Evolutionary conservation across 805 yeast species (phyloP).

Genomic region (Candida xyloterini): DNA sequence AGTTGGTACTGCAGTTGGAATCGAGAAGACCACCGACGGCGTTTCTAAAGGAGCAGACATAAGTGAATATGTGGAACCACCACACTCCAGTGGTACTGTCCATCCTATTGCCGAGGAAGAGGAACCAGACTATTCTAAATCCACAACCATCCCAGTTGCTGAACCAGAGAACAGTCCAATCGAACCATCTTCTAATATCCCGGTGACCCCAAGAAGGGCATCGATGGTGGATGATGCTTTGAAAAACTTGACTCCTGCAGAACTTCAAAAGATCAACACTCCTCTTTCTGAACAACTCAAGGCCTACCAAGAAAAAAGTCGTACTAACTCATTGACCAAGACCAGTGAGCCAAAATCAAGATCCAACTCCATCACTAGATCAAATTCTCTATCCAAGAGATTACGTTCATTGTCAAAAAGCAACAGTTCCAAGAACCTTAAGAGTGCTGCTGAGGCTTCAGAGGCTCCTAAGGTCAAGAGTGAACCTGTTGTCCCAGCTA

Average conservation of each 20-base stretch:
- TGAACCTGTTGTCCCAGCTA: slow-evolving; percentile 1
- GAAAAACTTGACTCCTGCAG: slow-evolving; percentile 27
- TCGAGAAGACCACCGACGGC: slow-evolving; percentile 22
- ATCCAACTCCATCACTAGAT: slow-evolving; percentile 23
- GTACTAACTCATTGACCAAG: slow-evolving; percentile 44
- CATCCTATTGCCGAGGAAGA: slow-evolving; percentile 33
- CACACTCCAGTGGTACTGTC: slow-evolving; percentile 25
- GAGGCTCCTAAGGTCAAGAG: slow-evolving; percentile 15
- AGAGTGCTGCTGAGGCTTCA: slow-evolving; percentile 1
- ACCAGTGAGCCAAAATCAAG: slow-evolving; percentile 38
- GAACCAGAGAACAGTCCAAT: neutral
- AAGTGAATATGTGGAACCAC: slow-evolving; percentile 7
- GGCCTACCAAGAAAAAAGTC: slow-evolving; percentile 31
- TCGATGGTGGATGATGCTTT: slow-evolving; percentile 35
- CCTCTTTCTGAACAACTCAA: slow-evolving; percentile 29
- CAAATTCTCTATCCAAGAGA: slow-evolving; percentile 17
- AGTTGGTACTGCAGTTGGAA: slow-evolving; percentile 24
- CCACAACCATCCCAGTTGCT: neutral
- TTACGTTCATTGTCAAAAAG: slow-evolving; percentile 22
- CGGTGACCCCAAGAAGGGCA: slow-evolving; percentile 21
- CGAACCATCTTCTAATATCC: slow-evolving; percentile 1
- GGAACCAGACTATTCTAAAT: neutral
- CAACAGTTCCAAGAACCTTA: slow-evolving; percentile 21
- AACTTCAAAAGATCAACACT: slow-evolving; percentile 28
- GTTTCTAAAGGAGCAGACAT: slow-evolving; percentile 16